Base-by-base conservation (phyloP, 257 asterid species). In the Catharanthus roseus region DNA sequence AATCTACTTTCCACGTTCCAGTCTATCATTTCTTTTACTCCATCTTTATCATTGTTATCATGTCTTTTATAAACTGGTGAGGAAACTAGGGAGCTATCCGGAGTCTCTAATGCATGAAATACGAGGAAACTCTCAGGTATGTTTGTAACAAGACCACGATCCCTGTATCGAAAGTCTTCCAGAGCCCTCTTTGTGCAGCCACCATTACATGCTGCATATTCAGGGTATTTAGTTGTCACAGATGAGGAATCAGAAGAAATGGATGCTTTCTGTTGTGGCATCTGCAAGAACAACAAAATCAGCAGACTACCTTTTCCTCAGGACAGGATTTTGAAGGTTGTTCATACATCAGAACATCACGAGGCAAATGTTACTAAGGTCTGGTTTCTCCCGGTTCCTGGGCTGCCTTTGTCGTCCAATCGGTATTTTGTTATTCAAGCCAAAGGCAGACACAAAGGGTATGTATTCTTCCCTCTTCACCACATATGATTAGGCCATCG, bases 371-470 rank as follows among this genome's bases (percentile, higher is more conserved):
- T 82, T 58, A 76, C 75, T 0, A 86, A 85, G 77, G 83, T 85
- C n/a, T 89, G 97, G 96, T 84, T 91, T 74, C 21, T 91, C 0
- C 97, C 97, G 3, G 96, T 91, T 80, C 84, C 83, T 41, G 89
- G 84, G 74, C 87, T 69, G 56, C 91, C 96, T 9, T 80, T 87
- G 57, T 87, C 89, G 8, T 86, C 93, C 65, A 80, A 83, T 58
- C 87, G 91, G 9, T 89, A 91, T 84, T 89, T 86, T 26, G 83
- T 82, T 21, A 85, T 89, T 77, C 84, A 88, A 72, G 96, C 93
- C 65, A 83, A 81, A 75, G 96, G 96, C 45, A 78, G 82, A 69
- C 74, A 70, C 19, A 89, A 85, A 85, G 96, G 97, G 95, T 91
- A 84, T 3, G 81, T 58, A 29, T 2, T 34, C 3, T 33, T 69